Evolutionary conservation across 768 basidiomycete genomes (phyloP).

Genomic region (Crepidotus variabilis): DNA sequence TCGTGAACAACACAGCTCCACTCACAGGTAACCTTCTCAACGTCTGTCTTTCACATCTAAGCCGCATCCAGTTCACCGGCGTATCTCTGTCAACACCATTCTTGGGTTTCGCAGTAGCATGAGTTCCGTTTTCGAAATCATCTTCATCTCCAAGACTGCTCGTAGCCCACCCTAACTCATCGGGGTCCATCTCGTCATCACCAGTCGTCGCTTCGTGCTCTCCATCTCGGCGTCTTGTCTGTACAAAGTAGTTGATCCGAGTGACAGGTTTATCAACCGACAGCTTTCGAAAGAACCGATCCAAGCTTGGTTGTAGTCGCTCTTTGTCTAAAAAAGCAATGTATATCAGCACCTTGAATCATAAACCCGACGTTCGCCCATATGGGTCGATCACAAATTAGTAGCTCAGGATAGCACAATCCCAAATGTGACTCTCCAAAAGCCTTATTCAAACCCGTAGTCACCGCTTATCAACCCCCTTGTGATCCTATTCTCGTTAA

Average conservation of each 20-base stretch:
- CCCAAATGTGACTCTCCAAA: too few relatives aligned
- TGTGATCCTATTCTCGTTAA: too few relatives aligned
- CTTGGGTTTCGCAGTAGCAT: constrained; percentile 11
- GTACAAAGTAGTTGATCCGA: constrained; percentile 64
- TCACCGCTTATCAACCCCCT: too few relatives aligned
- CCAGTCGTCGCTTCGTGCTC: constrained; percentile 11
- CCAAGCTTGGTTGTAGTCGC: constrained; percentile 61
- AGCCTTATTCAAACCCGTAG: too few relatives aligned
- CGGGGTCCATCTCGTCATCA: constrained; percentile 43
- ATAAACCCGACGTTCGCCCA: too few relatives aligned
- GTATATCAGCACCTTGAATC: constrained; percentile 7
- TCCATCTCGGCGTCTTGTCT: constrained; percentile 21
- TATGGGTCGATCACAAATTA: too few relatives aligned
- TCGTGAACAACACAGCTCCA: constrained; percentile 67
- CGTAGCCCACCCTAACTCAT: constrained; percentile 63
- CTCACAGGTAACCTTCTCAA: constrained; percentile 58
- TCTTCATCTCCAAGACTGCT: constrained; percentile 56
- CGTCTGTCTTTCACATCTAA: constrained; percentile 66
- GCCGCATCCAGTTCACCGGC: constrained; percentile 41
- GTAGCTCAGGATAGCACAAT: too few relatives aligned
- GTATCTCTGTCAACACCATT: constrained; percentile 13
- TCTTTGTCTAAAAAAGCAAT: constrained; percentile 41
- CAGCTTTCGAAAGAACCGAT: constrained; percentile 67
- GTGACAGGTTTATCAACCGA: constrained; percentile 64
- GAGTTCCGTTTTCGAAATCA: constrained; percentile 23